phyloP scores from a whole-genome alignment of 768 basidiomycete species.

The Trametes maxima region DNA sequence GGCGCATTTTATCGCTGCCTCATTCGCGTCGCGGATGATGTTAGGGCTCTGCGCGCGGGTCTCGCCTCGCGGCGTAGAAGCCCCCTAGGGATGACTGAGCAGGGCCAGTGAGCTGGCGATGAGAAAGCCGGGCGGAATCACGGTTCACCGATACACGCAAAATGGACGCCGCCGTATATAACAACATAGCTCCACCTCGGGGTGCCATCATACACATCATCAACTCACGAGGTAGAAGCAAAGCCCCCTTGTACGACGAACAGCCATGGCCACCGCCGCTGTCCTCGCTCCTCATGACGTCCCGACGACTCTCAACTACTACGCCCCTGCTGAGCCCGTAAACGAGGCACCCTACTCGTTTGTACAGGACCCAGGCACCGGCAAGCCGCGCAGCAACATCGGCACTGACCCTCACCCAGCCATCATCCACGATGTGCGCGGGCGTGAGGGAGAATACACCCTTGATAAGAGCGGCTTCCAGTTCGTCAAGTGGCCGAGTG shows the following conservation, averaged over 20 bases:
- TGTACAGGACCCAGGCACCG: constrained; percentile 31
- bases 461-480: constrained; percentile 47
- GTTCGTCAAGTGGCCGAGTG: constrained; percentile 34
- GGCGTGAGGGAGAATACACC: constrained; percentile 27
- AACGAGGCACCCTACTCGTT: constrained; percentile 37
- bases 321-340: constrained; percentile 19
- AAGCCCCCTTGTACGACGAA: not conserved
- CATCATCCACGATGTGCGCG: constrained; percentile 31
- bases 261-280: constrained; percentile 28
- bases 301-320: constrained; percentile 40
- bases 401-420: constrained; percentile 20
- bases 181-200: not conserved
- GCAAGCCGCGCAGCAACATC: constrained; percentile 31
- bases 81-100: constrained; percentile 9
- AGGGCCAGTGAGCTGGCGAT: not conserved
- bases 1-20: constrained; percentile 1
- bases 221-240: not conserved
- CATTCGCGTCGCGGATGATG: constrained; percentile 7
- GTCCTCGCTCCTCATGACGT: constrained; percentile 37
- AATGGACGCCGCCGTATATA: not conserved
- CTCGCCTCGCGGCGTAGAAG: not conserved
- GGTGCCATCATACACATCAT: not conserved
- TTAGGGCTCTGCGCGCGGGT: not conserved
- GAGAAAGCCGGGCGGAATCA: not conserved
- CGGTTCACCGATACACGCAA: not conserved